Percentiles rank a stretch among this genome's conserved stretches.
Conservation (phyloP, 2,329 filamentous ascomycete species). For the Curvularia sp. region DNA sequence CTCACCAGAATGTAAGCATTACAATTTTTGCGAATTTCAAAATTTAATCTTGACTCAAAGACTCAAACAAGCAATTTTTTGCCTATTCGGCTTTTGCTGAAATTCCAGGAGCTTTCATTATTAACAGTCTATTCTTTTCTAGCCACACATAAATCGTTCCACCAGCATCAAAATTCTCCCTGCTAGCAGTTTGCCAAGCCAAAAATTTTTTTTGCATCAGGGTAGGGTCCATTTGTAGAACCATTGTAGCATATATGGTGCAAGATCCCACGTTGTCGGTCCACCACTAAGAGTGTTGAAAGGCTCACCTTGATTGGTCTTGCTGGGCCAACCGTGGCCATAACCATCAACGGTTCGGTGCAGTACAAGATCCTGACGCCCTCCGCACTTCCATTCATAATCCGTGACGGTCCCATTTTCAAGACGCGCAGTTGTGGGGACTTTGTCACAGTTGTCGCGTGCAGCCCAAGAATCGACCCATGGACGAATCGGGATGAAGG, state of each 20-base stretch:
- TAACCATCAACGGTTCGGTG: slow-evolving; percentile 25
- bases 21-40: too few species aligned
- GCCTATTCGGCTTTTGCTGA: too few species aligned
- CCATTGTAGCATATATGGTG: slow-evolving; percentile 28
- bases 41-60: too few species aligned
- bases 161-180: neutral
- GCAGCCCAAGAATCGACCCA: slow-evolving; percentile 26
- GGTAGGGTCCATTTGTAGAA: slow-evolving; percentile 24
- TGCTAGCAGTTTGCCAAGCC: neutral
- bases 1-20: too few species aligned
- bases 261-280: slow-evolving; percentile 34
- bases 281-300: slow-evolving; percentile 29
- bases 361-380: slow-evolving; percentile 22
- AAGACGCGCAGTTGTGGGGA: neutral
- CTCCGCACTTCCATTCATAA: slow-evolving; percentile 27
- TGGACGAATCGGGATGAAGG: slow-evolving; percentile 22
- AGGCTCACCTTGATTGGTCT: slow-evolving; percentile 23
- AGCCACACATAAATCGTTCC: neutral
- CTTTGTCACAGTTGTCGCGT: slow-evolving; percentile 16
- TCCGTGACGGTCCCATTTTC: slow-evolving; percentile 23
- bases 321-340: slow-evolving; percentile 37
- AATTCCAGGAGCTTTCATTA: too few species aligned
- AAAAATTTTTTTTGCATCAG: too few species aligned
- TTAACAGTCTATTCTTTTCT: too few species aligned
- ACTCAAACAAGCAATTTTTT: too few species aligned